Evolutionary conservation across 352 stramenopile species (phyloP), one percentile per base, ranked within the genome.

Genomic region (Phytophthora citricola): DNA sequence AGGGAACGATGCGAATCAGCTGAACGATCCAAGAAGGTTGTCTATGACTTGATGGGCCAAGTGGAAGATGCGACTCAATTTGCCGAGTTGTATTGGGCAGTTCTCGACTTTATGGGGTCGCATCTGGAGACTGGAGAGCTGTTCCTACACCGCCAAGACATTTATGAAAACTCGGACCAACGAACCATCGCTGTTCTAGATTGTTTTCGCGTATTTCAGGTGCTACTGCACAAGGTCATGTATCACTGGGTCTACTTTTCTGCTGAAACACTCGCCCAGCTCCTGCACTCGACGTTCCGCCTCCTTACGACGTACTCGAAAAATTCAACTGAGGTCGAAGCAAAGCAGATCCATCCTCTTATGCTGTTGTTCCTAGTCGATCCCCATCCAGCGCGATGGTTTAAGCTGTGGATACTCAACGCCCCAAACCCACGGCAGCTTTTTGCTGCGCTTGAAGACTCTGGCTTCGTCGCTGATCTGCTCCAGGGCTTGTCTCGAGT

Each of bases 171-270:
- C 10, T 48, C 24, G 0, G 44, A 78, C 2, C 4, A 34, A 50
- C 26, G 29, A 4, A n/a, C 38, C 2, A 39, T 72, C 20, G 56
- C 57, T 20, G 41, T 70, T 1, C 38, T 83, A 32, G 72, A 91
- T 40, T 73, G 72, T 9, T 79, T 81, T 55, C 79, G 81, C 22
- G 41, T 92, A 1, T 17, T 90, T 4, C 56, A 75, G 11, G 17
- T 76, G 2, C 14, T 89, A 20, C 12, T 91, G n/a, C 55, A 22
- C 22, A 66, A 57, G 27, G 32, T 81, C 0, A 69, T 72, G 11
- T 63, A 66, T 12, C 76, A 91, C 49, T 92, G 84, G 84, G 74
- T 88, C 17, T 79, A 92, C 58, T 79, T 88, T 34, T 63, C 80
- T 5, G 1, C 61, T 0, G 84, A 91, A 36, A 52, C 29, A 38